These are phyloP conservation scores for Rhytidiadelphus loreus DNA, from an alignment of 225 moss, liverwort and hornwort species.

Conservation along the genomic window DNA sequence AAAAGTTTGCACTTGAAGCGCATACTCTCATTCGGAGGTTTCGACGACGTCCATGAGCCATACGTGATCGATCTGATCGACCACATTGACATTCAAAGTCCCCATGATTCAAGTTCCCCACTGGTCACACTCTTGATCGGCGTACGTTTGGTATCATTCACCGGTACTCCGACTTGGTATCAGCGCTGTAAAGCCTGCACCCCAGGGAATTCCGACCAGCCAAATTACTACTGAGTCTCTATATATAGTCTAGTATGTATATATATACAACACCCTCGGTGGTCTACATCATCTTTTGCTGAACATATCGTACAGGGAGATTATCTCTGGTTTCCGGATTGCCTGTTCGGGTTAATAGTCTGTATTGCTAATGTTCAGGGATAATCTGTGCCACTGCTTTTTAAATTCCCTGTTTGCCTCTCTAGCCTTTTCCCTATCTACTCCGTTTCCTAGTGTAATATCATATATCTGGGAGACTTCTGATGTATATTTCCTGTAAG, in stretches of 20 bases:
- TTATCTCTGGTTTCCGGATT: neutral
- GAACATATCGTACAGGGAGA: neutral
- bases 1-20: neutral
- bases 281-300: neutral
- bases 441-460: neutral
- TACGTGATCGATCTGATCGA: neutral
- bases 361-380: neutral
- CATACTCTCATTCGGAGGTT: conserved; percentile 12
- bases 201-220: conserved; percentile 62
- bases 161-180: conserved; percentile 63
- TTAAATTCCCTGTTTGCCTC: neutral
- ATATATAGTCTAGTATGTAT: neutral
- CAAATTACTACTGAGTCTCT: neutral
- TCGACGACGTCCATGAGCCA: conserved; percentile 7
- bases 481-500: neutral
- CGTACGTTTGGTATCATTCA: conserved; percentile 7
- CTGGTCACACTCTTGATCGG: neutral
- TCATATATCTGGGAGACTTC: neutral
- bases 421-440: neutral
- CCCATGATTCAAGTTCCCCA: neutral
- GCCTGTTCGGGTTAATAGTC: neutral
- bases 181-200: conserved; percentile 92
- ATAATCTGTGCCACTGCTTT: neutral
- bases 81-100: neutral
- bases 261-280: neutral